Percentiles rank a stretch among this genome's conserved stretches.
These are phyloP conservation scores for Diaporthe citrichinensis DNA, from an alignment of 2,329 filamentous ascomycete genomes.

Conservation along the genomic window DNA sequence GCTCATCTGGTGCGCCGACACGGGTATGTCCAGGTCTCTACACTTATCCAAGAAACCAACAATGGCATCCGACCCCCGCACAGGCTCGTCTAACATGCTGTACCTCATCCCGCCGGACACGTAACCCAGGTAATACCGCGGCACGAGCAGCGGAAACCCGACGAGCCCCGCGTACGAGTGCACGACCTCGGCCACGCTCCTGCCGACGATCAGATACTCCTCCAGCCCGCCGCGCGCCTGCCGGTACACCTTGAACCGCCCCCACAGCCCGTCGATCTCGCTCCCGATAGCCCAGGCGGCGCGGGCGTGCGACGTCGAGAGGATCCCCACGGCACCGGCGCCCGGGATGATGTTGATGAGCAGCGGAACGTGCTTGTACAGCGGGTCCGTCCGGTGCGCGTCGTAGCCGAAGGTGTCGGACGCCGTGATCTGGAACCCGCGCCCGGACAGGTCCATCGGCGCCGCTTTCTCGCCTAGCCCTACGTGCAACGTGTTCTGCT, in stretches of 20 bases:
- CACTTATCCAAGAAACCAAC: constrained; percentile 73
- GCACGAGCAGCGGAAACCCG: constrained; percentile 77
- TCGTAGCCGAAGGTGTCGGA: constrained; percentile 84
- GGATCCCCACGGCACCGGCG: constrained; percentile 73
- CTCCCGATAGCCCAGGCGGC: constrained; percentile 77
- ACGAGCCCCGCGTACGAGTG: constrained; percentile 76
- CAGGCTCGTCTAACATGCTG: constrained; percentile 62
- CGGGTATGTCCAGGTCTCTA: constrained; percentile 76
- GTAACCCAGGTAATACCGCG: constrained; percentile 81
- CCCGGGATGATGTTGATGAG: constrained; percentile 75
- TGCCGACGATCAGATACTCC: constrained; percentile 77
- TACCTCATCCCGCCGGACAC: constrained; percentile 75
- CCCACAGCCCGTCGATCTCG: constrained; percentile 84
- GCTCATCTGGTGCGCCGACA: constrained; percentile 80
- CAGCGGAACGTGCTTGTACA: constrained; percentile 83
- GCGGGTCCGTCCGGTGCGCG: constrained; percentile 76
- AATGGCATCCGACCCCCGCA: constrained; percentile 68
- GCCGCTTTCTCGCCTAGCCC: constrained; percentile 81
- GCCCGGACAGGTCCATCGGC: constrained; percentile 79
- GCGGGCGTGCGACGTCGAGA: constrained; percentile 76
- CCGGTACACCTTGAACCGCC: constrained; percentile 80
- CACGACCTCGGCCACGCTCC: constrained; percentile 76
- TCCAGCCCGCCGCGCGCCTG: constrained; percentile 81
- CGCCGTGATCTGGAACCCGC: constrained; percentile 76
- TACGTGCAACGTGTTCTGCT: constrained; percentile 74